Conservation (phyloP, 2,329 filamentous ascomycete species). For the Akanthomyces uredinophilus region DNA sequence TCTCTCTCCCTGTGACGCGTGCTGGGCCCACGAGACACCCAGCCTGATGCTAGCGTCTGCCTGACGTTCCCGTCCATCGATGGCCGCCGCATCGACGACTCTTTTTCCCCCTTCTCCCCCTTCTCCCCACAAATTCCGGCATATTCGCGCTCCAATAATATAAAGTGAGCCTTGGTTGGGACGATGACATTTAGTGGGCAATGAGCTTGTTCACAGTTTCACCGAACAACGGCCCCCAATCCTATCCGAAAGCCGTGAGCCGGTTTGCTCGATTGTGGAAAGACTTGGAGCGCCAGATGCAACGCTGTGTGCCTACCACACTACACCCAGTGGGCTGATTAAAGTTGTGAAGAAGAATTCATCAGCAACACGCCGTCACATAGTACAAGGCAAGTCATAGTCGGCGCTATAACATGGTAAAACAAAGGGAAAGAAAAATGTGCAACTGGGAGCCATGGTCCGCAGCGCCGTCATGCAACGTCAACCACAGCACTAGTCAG, state of each 20-base stretch:
- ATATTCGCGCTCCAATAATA: too few species aligned
- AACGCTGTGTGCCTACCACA: not conserved
- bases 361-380: not conserved
- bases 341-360: not conserved
- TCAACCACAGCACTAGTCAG: slow-evolving; percentile 1
- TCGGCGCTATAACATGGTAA: too few species aligned
- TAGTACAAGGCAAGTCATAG: not conserved
- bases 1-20: not conserved
- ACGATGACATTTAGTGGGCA: too few species aligned
- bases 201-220: not conserved
- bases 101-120: not conserved
- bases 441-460: not conserved
- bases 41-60: not conserved
- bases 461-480: slow-evolving; percentile 8
- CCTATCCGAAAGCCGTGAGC: not conserved
- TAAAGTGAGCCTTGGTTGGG: too few species aligned
- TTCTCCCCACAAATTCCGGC: not conserved
- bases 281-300: not conserved
- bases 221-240: not conserved
- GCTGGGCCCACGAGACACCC: not conserved
- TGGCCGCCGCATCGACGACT: not conserved
- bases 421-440: not conserved
- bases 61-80: not conserved
- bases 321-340: not conserved
- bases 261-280: not conserved